Evolutionary conservation across 2,329 filamentous ascomycete species (phyloP).

Genomic region (Aspergillus niger): DNA sequence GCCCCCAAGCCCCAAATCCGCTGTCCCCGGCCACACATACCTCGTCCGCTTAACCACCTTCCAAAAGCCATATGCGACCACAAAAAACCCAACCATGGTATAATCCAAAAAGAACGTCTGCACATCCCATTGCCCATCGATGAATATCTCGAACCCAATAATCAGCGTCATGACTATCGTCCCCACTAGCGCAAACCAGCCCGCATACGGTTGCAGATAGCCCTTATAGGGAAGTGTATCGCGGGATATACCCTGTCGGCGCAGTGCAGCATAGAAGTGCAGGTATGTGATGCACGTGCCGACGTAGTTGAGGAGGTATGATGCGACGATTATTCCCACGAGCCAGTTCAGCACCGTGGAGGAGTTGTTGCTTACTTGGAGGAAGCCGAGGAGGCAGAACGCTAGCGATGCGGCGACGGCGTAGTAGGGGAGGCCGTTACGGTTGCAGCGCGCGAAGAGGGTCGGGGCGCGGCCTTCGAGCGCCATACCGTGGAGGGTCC

Average conservation of each 20-base stretch:
- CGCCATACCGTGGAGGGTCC: constrained; percentile 65
- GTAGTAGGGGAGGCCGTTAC: constrained; percentile 67
- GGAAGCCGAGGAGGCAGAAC: constrained; percentile 69
- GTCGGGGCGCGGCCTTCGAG: constrained; percentile 63
- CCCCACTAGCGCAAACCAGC: constrained; percentile 64
- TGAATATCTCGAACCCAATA: constrained; percentile 71
- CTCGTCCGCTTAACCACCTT: constrained; percentile 66
- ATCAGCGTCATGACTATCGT: constrained; percentile 70
- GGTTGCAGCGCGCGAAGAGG: constrained; percentile 52
- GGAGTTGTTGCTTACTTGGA: constrained; percentile 66
- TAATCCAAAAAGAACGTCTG: constrained; percentile 72
- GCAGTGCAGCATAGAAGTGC: constrained; percentile 67
- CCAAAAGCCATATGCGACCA: constrained; percentile 65
- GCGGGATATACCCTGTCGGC: constrained; percentile 67
- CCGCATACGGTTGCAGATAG: constrained; percentile 67
- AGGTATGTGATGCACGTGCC: constrained; percentile 70
- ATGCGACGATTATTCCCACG: constrained; percentile 32
- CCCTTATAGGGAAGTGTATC: constrained; percentile 69
- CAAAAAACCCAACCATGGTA: constrained; percentile 65
- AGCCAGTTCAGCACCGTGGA: constrained; percentile 61
- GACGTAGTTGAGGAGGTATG: constrained; percentile 40
- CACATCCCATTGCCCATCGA: constrained; percentile 64
- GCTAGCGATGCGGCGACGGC: constrained; percentile 65
- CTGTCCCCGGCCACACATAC: constrained; percentile 55
- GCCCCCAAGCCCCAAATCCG: constrained; percentile 52